Evolutionary conservation across 2,329 filamentous ascomycete species (phyloP).

Genomic region (Fusarium hainanense): DNA sequence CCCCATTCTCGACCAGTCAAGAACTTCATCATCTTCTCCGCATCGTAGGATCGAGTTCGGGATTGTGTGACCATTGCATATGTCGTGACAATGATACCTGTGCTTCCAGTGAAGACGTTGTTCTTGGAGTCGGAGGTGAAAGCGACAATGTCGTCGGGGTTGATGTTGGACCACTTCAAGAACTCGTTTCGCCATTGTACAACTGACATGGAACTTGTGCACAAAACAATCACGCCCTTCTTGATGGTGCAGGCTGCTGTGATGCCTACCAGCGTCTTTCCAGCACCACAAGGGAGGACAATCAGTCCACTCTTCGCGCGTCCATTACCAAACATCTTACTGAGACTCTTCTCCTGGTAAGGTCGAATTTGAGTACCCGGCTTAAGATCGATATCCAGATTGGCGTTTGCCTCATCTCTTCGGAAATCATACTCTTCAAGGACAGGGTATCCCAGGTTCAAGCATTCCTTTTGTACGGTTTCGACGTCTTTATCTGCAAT

Average conservation of each 20-base stretch:
- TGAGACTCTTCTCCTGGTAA: slow-evolving; percentile 97
- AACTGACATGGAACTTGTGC: slow-evolving; percentile 97
- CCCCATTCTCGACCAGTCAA: slow-evolving; percentile 92
- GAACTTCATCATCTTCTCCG: slow-evolving; percentile 98
- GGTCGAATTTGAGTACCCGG: slow-evolving; percentile 90
- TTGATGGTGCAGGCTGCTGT: slow-evolving; percentile 98
- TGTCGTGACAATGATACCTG: slow-evolving; percentile 95
- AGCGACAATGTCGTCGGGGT: slow-evolving; percentile 90
- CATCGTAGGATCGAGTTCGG: slow-evolving; percentile 87
- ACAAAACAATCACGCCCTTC: slow-evolving; percentile 94
- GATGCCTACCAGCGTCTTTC: slow-evolving; percentile 98
- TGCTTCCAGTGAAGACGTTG: slow-evolving; percentile 80
- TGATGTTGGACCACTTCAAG: slow-evolving; percentile 96
- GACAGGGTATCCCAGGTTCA: slow-evolving; percentile 86
- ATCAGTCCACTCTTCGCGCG: slow-evolving; percentile 98
- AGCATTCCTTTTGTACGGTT: slow-evolving; percentile 87
- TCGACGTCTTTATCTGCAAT: slow-evolving; percentile 86
- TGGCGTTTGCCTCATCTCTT: slow-evolving; percentile 88
- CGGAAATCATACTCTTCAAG: slow-evolving; percentile 98
- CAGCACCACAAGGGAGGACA: slow-evolving; percentile 93
- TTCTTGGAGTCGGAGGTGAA: slow-evolving; percentile 96
- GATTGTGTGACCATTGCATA: slow-evolving; percentile 99
- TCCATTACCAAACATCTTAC: slow-evolving; percentile 99
- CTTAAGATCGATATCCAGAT: slow-evolving; percentile 91
- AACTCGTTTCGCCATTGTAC: slow-evolving; percentile 98